Evolutionary conservation across 148 eudicot species (phyloP).

Genomic region (Fagopyrum tataricum): DNA sequence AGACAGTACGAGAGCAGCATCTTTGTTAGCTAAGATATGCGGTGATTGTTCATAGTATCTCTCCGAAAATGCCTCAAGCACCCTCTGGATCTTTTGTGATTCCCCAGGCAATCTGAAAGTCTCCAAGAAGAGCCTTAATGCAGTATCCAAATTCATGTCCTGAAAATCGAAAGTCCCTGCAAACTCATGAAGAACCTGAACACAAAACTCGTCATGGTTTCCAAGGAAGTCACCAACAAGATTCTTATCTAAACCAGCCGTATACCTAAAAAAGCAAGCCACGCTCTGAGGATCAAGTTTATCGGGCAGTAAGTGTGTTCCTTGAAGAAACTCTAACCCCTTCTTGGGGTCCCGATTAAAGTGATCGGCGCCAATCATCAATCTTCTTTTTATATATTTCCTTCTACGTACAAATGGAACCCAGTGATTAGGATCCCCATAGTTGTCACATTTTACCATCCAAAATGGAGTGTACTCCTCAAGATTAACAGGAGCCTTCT

Average conservation of each 20-base stretch:
- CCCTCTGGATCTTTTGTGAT: slow-evolving; percentile 94
- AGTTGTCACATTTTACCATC: slow-evolving; percentile 65
- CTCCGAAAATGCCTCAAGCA: slow-evolving; percentile 90
- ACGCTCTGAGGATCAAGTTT: slow-evolving; percentile 84
- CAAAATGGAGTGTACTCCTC: slow-evolving; percentile 81
- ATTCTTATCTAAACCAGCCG: slow-evolving; percentile 88
- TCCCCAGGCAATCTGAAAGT: slow-evolving; percentile 72
- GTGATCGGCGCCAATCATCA: slow-evolving; percentile 92
- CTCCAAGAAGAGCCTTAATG: slow-evolving; percentile 53
- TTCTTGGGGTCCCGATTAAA: slow-evolving; percentile 89
- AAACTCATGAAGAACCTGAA: slow-evolving; percentile 92
- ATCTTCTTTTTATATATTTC: slow-evolving; percentile 73
- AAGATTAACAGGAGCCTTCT: slow-evolving; percentile 45
- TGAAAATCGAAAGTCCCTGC: slow-evolving; percentile 63
- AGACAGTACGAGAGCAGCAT: slow-evolving; percentile 82
- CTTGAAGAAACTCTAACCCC: slow-evolving; percentile 89
- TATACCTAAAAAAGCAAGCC: slow-evolving; percentile 88
- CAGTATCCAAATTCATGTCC: slow-evolving; percentile 58
- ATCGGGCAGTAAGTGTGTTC: slow-evolving; percentile 70
- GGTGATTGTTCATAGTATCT: slow-evolving; percentile 87
- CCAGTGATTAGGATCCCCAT: slow-evolving; percentile 69
- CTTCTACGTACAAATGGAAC: slow-evolving; percentile 80
- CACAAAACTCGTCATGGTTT: slow-evolving; percentile 86
- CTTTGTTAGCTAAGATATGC: slow-evolving; percentile 67
- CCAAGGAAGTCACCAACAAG: slow-evolving; percentile 91